Conservation (phyloP, 805 yeast genomes). For the Cyberlindnera maritima region DNA sequence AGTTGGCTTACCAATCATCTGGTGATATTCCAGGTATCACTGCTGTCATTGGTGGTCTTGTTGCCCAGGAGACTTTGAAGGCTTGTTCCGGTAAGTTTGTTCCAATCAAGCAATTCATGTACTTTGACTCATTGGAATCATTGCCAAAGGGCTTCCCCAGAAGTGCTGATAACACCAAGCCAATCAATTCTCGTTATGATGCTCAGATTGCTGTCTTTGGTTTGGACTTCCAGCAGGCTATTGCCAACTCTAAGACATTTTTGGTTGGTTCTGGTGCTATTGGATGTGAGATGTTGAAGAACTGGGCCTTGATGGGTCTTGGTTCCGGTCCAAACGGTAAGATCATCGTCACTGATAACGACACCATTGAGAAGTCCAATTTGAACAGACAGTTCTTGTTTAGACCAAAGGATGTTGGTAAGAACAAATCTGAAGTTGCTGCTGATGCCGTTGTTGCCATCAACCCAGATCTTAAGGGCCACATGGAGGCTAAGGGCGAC, state of each 20-base stretch:
- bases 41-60: slow-evolving; percentile 90
- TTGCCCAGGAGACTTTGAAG: slow-evolving; percentile 95
- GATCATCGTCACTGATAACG: slow-evolving; percentile 87
- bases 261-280: slow-evolving; percentile 98
- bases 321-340: slow-evolving; percentile 90
- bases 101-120: slow-evolving; percentile 90
- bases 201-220: slow-evolving; percentile 96
- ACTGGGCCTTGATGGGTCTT: slow-evolving; percentile 96
- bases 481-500: slow-evolving; percentile 73
- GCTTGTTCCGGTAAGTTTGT: slow-evolving; percentile 93
- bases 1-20: slow-evolving; percentile 77
- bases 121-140: slow-evolving; percentile 92
- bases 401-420: slow-evolving; percentile 92
- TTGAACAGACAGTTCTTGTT: slow-evolving; percentile 95
- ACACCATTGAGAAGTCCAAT: slow-evolving; percentile 92
- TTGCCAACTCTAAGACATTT: slow-evolving; percentile 79
- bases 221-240: slow-evolving; percentile 61
- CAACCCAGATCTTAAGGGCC: slow-evolving; percentile 81
- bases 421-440: slow-evolving; percentile 86
- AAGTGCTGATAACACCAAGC: slow-evolving; percentile 68
- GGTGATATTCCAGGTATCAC: slow-evolving; percentile 91
- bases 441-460: slow-evolving; percentile 77
- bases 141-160: slow-evolving; percentile 69
- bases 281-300: slow-evolving; percentile 97
- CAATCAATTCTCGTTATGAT: slow-evolving; percentile 83